These are phyloP conservation scores for Mycosarcoma mackinlayi DNA, from an alignment of 1,284 basidiomycete species.

Conservation along the genomic window DNA sequence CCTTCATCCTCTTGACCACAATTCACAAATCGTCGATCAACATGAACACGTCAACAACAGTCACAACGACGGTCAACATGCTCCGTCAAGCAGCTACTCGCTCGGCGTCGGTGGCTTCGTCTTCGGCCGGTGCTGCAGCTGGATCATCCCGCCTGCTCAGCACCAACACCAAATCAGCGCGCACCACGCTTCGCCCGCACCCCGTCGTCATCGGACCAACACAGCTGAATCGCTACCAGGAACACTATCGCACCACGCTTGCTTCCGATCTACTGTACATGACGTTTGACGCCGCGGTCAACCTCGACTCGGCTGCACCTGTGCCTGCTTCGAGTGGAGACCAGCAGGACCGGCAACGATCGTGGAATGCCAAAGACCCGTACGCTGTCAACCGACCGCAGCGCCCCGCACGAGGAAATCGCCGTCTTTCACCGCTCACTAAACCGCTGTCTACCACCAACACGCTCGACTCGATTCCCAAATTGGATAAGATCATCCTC, in stretches of 20 bases:
- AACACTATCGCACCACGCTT: conserved; percentile 86
- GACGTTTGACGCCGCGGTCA: conserved; percentile 76
- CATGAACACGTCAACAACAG: conserved; percentile 35
- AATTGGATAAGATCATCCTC: conserved; percentile 81
- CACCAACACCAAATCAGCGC: conserved; percentile 30
- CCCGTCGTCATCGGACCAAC: conserved; percentile 71
- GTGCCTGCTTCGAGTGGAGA: conserved; percentile 17
- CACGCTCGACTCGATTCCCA: conserved; percentile 69
- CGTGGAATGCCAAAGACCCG: conserved; percentile 81
- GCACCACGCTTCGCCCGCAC: conserved; percentile 48
- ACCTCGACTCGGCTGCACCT: conserved; percentile 15
- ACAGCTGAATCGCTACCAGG: conserved; percentile 79
- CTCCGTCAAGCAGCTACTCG: conserved; percentile 19
- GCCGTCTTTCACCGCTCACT: conserved; percentile 52
- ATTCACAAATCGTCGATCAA: no score
- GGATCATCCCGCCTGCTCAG: conserved; percentile 18
- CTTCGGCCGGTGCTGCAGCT: conserved; percentile 1
- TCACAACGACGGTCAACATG: conserved; percentile 37
- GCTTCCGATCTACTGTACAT: conserved; percentile 92
- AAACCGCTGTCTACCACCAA: conserved; percentile 44
- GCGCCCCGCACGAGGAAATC: conserved; percentile 76
- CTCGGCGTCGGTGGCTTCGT: conserved; percentile 9
- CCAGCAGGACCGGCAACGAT: conserved; percentile 70
- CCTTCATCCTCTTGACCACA: conserved; percentile 1
- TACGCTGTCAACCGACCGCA: conserved; percentile 81